Base-by-base conservation (phyloP, 2,329 filamentous ascomycete genomes). In the Reticulascus tulasneorum region DNA sequence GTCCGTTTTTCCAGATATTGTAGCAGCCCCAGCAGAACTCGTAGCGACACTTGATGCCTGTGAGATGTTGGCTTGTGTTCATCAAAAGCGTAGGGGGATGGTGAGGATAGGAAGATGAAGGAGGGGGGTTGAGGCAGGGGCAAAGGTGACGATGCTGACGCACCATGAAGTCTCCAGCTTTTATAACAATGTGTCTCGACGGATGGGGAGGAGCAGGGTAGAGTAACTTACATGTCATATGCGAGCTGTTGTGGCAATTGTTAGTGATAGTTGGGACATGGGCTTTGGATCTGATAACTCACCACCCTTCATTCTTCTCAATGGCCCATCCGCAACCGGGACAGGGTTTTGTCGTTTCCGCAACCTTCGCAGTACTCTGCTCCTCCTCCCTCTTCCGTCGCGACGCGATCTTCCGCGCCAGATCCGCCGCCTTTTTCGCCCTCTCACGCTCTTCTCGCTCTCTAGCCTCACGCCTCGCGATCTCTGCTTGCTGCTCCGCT, bases 281-380 rank as follows among this genome's bases (percentile, higher is more conserved):
- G 5, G 6, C 16, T 13, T 16, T 20, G 1, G 13, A 5, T 9
- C 5, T 7, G 7, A 13, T 7, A 18, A 54, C 62, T 53, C 37
- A 68, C 65, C 66, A 69, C 29, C 66, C 65, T 0, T 45, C 35
- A 13, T 56, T 60, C 51, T 66, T 69, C 45, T 65, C 52, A 34
- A 67, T 69, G 2, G 56, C 53, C 40, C 52, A 54, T 4, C 47
- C 42, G 13, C 66, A 69, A 1, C 52, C 50, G 0, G 62, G 62
- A 23, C 66, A 69, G 0, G 55, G 58, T 35, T 60, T 66, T 10
- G 60, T 59, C 25, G 58, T 56, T 11, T 20, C 29, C 7, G 19
- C 47, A 5, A 68, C 43, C 4, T 46, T 54, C 8, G 19, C 37
- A 2, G 35, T 26, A 19, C 57, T 66, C 38, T 50, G 40, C 6